These are phyloP conservation scores for Coniochaeta prunicola DNA, from an alignment of 2,329 filamentous ascomycete species.

Conservation along the genomic window DNA sequence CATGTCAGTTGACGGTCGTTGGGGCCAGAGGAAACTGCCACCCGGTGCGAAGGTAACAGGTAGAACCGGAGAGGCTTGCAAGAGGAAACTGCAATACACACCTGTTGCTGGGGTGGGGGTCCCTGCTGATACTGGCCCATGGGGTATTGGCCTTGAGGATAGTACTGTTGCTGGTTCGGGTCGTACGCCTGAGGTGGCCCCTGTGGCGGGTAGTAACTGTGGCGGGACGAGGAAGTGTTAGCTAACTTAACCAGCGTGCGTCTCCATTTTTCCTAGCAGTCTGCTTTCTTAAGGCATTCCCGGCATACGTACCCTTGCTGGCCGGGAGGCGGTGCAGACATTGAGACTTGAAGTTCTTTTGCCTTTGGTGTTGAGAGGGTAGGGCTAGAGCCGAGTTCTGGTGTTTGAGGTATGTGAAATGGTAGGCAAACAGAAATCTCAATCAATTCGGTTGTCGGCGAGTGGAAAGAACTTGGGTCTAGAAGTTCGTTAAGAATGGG, in stretches of 20 bases:
- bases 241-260: neutral
- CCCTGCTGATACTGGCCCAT: neutral
- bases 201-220: conserved; percentile 2
- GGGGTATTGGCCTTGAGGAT: neutral
- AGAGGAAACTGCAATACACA: neutral
- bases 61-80: neutral
- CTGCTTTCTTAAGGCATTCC: too few relatives aligned
- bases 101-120: neutral
- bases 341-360: neutral
- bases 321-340: neutral
- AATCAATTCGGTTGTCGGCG: neutral
- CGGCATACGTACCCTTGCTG: conserved; percentile 3
- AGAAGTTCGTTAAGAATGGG: neutral
- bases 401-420: neutral
- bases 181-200: neutral
- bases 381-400: too few relatives aligned
- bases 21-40: neutral
- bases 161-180: neutral
- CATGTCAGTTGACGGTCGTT: neutral
- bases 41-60: neutral
- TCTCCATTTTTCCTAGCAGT: neutral
- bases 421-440: neutral
- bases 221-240: neutral
- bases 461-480: neutral
- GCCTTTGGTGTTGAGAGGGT: neutral